Percentiles rank a stretch among this genome's conserved stretches.
These are phyloP conservation scores for Parietichytrium sp. DNA, from an alignment of 108 stramenopile genomes.

Conservation along the genomic window DNA sequence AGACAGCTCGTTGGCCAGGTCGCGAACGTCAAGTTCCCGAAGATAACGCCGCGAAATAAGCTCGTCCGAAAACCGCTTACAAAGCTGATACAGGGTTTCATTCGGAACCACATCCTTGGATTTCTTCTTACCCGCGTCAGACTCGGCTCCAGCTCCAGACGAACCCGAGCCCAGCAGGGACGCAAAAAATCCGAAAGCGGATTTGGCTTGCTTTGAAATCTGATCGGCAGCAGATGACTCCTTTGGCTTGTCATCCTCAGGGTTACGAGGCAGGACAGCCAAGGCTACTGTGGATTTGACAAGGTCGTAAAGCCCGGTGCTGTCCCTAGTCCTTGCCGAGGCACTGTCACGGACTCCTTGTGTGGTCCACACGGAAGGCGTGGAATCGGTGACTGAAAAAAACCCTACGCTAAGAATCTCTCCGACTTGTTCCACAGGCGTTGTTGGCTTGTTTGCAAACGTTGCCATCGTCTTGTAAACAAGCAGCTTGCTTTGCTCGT, in stretches of 20 bases:
- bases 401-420: slow-evolving; percentile 7
- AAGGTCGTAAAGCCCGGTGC: slow-evolving; percentile 2
- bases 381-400: background rate
- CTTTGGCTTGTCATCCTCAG: background rate
- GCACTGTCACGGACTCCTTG: background rate
- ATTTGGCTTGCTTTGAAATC: background rate
- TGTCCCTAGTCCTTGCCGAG: background rate
- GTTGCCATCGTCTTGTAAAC: background rate
- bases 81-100: background rate
- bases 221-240: background rate
- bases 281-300: background rate
- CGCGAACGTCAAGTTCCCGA: slow-evolving; percentile 15
- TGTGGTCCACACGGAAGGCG: slow-evolving; percentile 6
- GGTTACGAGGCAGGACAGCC: background rate
- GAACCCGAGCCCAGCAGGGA: too few species aligned
- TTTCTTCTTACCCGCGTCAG: background rate
- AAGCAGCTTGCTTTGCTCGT: background rate
- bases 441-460: slow-evolving; percentile 19
- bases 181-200: slow-evolving; percentile 25
- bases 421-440: slow-evolving; percentile 18
- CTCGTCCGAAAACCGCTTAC: background rate
- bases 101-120: too few species aligned
- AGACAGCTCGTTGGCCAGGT: background rate
- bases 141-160: too few species aligned
- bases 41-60: background rate